These are phyloP conservation scores for Phaeosphaeria sp. DNA, from an alignment of 2,329 filamentous ascomycete genomes.

Conservation along the genomic window DNA sequence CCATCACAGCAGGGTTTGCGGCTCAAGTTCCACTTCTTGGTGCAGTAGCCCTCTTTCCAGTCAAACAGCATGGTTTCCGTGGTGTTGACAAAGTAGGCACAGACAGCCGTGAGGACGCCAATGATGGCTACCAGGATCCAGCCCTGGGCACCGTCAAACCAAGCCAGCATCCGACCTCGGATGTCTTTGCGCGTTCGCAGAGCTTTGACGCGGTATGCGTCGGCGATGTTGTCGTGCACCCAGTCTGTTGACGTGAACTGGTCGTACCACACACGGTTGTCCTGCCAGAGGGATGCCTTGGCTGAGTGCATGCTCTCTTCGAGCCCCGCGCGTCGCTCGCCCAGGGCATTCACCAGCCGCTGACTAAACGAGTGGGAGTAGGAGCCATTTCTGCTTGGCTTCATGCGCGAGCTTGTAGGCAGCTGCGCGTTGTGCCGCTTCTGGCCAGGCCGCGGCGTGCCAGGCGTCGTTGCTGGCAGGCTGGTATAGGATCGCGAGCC, in stretches of 20 bases:
- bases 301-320: constrained; percentile 66
- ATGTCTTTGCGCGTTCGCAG: constrained; percentile 83
- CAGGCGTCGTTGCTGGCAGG: constrained; percentile 47
- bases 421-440: constrained; percentile 47
- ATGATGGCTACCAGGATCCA: constrained; percentile 94
- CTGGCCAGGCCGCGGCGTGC: constrained; percentile 50
- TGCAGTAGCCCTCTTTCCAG: constrained; percentile 88
- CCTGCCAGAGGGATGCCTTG: constrained; percentile 70
- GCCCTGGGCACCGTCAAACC: constrained; percentile 87
- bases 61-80: constrained; percentile 87
- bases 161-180: constrained; percentile 75
- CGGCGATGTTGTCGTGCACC: constrained; percentile 96
- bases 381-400: constrained; percentile 41
- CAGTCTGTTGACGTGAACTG: constrained; percentile 98
- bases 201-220: constrained; percentile 86
- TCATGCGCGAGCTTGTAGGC: constrained; percentile 37
- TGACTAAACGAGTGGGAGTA: constrained; percentile 46
- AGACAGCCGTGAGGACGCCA: constrained; percentile 80
- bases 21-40: constrained; percentile 70
- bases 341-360: constrained; percentile 66
- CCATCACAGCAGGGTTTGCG: constrained; percentile 71
- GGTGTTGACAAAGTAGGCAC: constrained; percentile 90
- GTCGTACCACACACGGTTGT: constrained; percentile 97
- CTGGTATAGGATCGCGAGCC: constrained; percentile 51
- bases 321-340: constrained; percentile 55